Percentiles rank a stretch among this genome's conserved stretches.
Conservation (phyloP, 495 filamentous ascomycete species). For the Ascobolus immersus region DNA sequence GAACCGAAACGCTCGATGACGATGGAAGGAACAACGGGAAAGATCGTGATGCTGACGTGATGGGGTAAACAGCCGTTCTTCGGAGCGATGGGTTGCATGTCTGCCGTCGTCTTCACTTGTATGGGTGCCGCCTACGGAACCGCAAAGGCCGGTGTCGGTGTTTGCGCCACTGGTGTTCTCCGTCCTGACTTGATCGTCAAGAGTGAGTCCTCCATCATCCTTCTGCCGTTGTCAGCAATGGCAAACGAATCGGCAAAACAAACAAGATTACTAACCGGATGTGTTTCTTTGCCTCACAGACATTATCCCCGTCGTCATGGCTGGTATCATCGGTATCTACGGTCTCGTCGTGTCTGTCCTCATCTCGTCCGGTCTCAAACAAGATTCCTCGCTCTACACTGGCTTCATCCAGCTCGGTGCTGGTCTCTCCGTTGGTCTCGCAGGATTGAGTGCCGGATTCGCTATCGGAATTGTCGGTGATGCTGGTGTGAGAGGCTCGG, state of each 20-base stretch:
- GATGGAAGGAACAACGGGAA: no score
- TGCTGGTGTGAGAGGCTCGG: slow-evolving; percentile 92
- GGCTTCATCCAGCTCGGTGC: slow-evolving; percentile 95
- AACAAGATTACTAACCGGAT: not conserved
- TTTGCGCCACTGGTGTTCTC: slow-evolving; percentile 92
- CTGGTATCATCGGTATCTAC: slow-evolving; percentile 99
- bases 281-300: slow-evolving; percentile 29
- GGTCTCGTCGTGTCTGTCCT: slow-evolving; percentile 95
- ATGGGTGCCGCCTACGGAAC: slow-evolving; percentile 96
- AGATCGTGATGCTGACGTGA: no score
- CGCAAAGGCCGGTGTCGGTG: slow-evolving; percentile 96
- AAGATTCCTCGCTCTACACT: slow-evolving; percentile 66
- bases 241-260: not conserved
- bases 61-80: no score
- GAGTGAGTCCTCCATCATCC: slow-evolving; percentile 37
- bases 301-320: slow-evolving; percentile 99
- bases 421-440: slow-evolving; percentile 83
- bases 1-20: no score
- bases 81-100: slow-evolving; percentile 95
- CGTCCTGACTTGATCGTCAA: slow-evolving; percentile 96
- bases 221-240: not conserved
- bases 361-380: slow-evolving; percentile 73
- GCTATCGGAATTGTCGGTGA: slow-evolving; percentile 99
- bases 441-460: slow-evolving; percentile 91
- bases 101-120: slow-evolving; percentile 96